Base-by-base conservation (phyloP, 139 green algal genomes). In the Trebouxia sp. region DNA sequence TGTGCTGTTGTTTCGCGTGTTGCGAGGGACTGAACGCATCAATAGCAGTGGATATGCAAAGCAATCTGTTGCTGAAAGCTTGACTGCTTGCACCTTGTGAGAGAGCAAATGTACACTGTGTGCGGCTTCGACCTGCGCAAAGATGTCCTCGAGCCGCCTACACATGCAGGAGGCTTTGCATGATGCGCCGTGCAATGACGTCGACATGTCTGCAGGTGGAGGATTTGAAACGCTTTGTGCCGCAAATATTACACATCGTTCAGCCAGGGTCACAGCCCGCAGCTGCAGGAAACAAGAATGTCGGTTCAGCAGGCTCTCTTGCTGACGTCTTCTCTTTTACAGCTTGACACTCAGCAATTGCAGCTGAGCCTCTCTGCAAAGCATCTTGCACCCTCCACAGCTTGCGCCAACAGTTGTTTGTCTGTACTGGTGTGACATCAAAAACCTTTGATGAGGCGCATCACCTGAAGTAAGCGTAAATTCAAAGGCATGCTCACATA, bases 221-320 rank as follows among this genome's bases (percentile, higher is more conserved):
- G 28, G 88, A 88, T 65, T 83, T 95, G n/a, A 83, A 88, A 67
- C 85, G 91, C 43, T 95, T 95, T 78, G 87, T 94, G 74, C 88
- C 88, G 8, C 82, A 87, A 50, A 84, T 93, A 55, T 56, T 92
- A 81, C 85, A 90, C 12, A 80, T 94, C 1, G 0, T 50, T 30
- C 74, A 58, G 43, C 81, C 80, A 42, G 81, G 84, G 1, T 15
- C 39, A 11, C 17, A 28, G 8, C 12, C 41, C 17, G 81, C 82
- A 48, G 66, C 28, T 2, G n/a, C 28, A 35, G 65, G 38, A 5
- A 83, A 53, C 45, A 48, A 51, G 12, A 82, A 82, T 37, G 78
- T 81, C 4, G 67, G 39, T 20, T 81, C 70, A 28, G 79, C 80
- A 26, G 22, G 30, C 9, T 53, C 62, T 65, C 55, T 86, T 35